Percentiles rank a stretch among this genome's conserved stretches.
phyloP scores from a whole-genome alignment of 495 filamentous ascomycete species.

The Cetradonia linearis region DNA sequence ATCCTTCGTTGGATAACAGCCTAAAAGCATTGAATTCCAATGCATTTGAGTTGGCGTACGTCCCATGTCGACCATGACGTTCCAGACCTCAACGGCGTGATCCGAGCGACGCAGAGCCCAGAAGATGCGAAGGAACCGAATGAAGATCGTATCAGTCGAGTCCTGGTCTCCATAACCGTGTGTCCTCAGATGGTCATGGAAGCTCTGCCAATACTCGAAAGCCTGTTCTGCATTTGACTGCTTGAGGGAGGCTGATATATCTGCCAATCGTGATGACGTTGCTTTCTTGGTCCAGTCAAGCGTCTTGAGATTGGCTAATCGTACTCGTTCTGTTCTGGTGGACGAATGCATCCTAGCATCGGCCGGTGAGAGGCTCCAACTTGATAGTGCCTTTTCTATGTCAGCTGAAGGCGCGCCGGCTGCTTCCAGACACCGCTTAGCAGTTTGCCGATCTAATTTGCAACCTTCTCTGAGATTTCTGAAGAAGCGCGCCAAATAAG shows the following conservation, averaged over 20 bases:
- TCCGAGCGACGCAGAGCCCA: constrained; percentile 39
- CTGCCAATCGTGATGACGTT: not conserved
- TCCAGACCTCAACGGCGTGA: constrained; percentile 49
- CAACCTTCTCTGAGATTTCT: not conserved
- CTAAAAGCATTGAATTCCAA: constrained; percentile 55
- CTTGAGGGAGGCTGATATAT: not conserved
- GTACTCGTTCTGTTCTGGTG: not conserved
- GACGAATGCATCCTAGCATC: not conserved
- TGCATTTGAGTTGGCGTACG: constrained; percentile 44
- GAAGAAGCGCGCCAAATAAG: not conserved
- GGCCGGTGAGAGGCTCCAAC: not conserved
- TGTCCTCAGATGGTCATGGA: constrained; percentile 1
- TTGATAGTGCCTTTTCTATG: not conserved
- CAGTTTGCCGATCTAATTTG: not conserved
- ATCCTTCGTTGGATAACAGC: constrained; percentile 42
- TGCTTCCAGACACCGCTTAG: not conserved
- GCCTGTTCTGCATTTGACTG: constrained; percentile 4
- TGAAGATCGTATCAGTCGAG: constrained; percentile 34
- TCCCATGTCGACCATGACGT: constrained; percentile 42
- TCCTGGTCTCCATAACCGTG: constrained; percentile 8
- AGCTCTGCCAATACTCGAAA: constrained; percentile 18
- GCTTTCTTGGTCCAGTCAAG: constrained; percentile 10
- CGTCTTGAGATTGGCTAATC: not conserved
- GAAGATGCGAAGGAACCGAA: constrained; percentile 44
- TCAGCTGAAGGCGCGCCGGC: not conserved